Evolutionary conservation across 2,329 filamentous ascomycete genomes (phyloP).

Genomic region (Aspergillus sp.): DNA sequence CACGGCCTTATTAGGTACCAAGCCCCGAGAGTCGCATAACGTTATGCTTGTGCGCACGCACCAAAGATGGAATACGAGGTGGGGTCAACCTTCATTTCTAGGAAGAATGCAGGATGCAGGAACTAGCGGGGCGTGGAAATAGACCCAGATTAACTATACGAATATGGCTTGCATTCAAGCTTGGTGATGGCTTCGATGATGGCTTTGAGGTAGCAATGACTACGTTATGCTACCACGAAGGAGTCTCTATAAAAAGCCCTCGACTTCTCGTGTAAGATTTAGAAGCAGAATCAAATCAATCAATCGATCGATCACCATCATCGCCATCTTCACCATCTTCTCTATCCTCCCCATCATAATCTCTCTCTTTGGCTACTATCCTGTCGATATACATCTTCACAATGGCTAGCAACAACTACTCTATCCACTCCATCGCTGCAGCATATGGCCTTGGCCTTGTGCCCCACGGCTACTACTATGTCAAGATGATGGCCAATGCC

Average conservation of each 20-base stretch:
- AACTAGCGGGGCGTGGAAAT: neutral
- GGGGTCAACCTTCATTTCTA: neutral
- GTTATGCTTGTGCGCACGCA: neutral
- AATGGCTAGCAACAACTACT: conserved; percentile 25
- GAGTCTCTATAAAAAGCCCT: too few species aligned
- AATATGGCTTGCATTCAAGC: too few species aligned
- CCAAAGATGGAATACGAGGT: neutral
- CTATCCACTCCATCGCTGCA: conserved; percentile 29
- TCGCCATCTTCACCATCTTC: too few species aligned
- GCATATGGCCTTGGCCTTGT: conserved; percentile 29
- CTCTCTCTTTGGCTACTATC: neutral
- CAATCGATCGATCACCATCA: too few species aligned
- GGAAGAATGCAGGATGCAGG: neutral
- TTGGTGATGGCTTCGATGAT: too few species aligned
- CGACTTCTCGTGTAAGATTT: too few species aligned
- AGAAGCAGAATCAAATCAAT: too few species aligned
- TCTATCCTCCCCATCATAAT: too few species aligned
- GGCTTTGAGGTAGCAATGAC: too few species aligned
- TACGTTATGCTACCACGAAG: too few species aligned
- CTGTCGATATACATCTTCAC: neutral
- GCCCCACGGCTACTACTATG: conserved; percentile 29
- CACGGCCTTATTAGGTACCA: neutral
- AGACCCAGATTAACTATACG: neutral
- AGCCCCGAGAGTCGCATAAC: neutral
- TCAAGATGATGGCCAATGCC: conserved; percentile 30